Base-by-base conservation (phyloP, 805 yeast genomes). In the Tetrapisispora phaffii region DNA sequence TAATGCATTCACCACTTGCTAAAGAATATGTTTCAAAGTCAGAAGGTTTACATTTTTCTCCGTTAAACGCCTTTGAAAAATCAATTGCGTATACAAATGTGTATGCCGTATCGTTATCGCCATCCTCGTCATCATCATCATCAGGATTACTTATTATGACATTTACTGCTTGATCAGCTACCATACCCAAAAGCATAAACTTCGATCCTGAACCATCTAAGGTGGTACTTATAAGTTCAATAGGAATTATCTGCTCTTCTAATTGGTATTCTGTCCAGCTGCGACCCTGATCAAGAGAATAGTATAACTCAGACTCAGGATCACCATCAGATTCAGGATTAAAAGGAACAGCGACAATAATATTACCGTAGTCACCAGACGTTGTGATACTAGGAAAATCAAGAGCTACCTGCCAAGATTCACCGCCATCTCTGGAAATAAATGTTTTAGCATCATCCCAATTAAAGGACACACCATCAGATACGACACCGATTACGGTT, bases 341-440 rank as follows among this genome's bases (percentile, higher is more conserved):
- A 29, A 54, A 63, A 32, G 82, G 80, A n/a, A 76, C 61, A 1
- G 85, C 82, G 2, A 82, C 60, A 16, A 85, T 73, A 10, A 86
- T 61, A 55, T 85, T 83, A 29, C 95, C 96, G 47, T 75, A 76
- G 61, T 86, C 94, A 39, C 90, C 95, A 65, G 78, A 79, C 1
- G 79, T 71, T 49, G 75, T 77, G 3, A 70, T 48, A 33, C 76
- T 69, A 2, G 85, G 75, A 36, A 70, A 73, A 22, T 76, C 75
- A 13, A 77, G 53, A 1, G 79, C 74, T 45, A 67, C 58, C 23
- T 64, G 62, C 95, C 95, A 86, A 0, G 82, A 67, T n/a, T 70
- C 56, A 23, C 96, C 95, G 22, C 85, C 88, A 65, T 86, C 87
- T 46, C 82, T 67, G 0, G 95, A 82, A 7, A 85, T 58, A 58